These are phyloP conservation scores for Termitomyces sp. DNA, from an alignment of 768 basidiomycete genomes.

Conservation along the genomic window DNA sequence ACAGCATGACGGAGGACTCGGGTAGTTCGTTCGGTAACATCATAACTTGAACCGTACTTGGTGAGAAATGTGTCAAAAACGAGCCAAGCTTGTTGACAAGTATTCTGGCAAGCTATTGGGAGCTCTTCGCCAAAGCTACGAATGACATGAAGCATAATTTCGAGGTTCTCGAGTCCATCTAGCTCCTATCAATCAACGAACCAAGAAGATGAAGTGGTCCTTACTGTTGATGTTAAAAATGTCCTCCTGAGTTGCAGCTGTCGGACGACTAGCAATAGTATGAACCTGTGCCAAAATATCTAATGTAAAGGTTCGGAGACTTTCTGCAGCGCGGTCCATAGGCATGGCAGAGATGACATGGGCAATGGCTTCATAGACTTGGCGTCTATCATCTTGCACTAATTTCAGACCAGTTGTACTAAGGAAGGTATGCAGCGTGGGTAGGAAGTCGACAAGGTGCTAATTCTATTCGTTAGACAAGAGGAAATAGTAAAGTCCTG, in stretches of 20 bases:
- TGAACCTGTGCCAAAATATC: slow-evolving; percentile 83
- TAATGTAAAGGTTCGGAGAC: slow-evolving; percentile 80
- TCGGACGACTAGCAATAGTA: slow-evolving; percentile 49
- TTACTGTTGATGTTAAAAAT: slow-evolving; percentile 65
- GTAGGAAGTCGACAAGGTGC: slow-evolving; percentile 90
- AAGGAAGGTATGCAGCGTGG: slow-evolving; percentile 88
- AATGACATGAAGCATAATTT: slow-evolving; percentile 86
- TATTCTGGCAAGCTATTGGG: slow-evolving; percentile 75
- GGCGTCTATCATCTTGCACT: slow-evolving; percentile 80
- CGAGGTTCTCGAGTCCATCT: slow-evolving; percentile 91
- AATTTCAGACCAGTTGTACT: slow-evolving; percentile 76
- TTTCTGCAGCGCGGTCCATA: slow-evolving; percentile 81
- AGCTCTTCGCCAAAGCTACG: slow-evolving; percentile 80
- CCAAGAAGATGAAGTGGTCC: slow-evolving; percentile 22
- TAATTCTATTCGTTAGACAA: slow-evolving; percentile 24
- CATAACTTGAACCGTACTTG: slow-evolving; percentile 74
- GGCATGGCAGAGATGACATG: slow-evolving; percentile 95
- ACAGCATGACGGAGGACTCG: slow-evolving; percentile 83
- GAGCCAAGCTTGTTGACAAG: slow-evolving; percentile 76
- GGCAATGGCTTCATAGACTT: slow-evolving; percentile 95
- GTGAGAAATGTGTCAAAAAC: slow-evolving; percentile 79
- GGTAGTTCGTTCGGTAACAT: slow-evolving; percentile 79
- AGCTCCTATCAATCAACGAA: background rate
- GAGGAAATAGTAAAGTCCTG: background rate
- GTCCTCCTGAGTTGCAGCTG: slow-evolving; percentile 65